Percentiles rank a stretch among this genome's conserved stretches.
Conservation (phyloP, 2,329 filamentous ascomycete species). For the Chalara sp. region DNA sequence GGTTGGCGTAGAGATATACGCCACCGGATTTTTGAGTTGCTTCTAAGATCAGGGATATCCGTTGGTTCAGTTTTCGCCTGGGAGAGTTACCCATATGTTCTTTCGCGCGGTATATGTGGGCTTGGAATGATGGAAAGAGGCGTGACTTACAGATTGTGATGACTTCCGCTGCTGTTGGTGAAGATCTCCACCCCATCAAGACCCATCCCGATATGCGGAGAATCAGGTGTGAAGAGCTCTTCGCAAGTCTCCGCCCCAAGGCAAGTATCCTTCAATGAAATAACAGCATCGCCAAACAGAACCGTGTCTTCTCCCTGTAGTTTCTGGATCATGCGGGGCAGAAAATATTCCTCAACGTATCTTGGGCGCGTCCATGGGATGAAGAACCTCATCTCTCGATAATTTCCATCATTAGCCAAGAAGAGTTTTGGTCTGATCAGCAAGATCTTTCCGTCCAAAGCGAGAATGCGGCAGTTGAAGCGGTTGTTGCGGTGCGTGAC, state of each 20-base stretch:
- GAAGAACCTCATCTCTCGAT: constrained; percentile 55
- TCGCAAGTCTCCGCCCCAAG: constrained; percentile 63
- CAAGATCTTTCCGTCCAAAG: constrained; percentile 59
- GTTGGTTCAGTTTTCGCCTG: constrained; percentile 52
- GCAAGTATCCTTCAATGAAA: constrained; percentile 51
- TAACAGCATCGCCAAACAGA: constrained; percentile 52
- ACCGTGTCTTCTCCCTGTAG: constrained; percentile 43
- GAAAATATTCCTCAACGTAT: constrained; percentile 56
- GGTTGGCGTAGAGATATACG: constrained; percentile 56
- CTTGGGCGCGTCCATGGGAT: constrained; percentile 52
- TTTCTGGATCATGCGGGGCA: constrained; percentile 46
- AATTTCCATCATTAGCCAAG: constrained; percentile 66
- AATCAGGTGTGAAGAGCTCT: constrained; percentile 54
- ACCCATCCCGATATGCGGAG: constrained; percentile 46
- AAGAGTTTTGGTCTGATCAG: constrained; percentile 67
- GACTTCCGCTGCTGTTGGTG: constrained; percentile 62
- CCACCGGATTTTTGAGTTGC: constrained; percentile 57
- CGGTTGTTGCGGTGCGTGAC: constrained; percentile 48
- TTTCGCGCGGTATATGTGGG: too few relatives aligned
- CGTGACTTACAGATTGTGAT: constrained; percentile 46
- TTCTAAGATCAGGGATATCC: constrained; percentile 58
- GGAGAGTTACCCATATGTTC: too few relatives aligned
- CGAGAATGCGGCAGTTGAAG: constrained; percentile 62
- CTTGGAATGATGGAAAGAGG: too few relatives aligned
- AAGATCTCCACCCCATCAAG: constrained; percentile 67